Conservation (phyloP, 1,139 yeast species). For the Suhomyces maxii region DNA sequence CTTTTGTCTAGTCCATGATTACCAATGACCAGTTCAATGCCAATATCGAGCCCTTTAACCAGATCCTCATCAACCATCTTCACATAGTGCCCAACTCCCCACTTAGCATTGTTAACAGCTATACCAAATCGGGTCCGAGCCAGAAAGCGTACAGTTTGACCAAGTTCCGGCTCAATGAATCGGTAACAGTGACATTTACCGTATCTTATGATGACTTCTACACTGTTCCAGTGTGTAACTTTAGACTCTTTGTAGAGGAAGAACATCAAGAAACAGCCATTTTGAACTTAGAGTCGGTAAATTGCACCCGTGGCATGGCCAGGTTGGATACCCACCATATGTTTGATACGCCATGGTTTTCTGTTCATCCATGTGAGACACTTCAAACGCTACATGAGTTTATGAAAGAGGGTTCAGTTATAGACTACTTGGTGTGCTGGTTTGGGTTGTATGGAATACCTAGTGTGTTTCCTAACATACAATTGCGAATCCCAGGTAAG, state of each 20-base stretch:
- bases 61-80: conserved; percentile 8
- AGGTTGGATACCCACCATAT: conserved; percentile 26
- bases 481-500: not conserved
- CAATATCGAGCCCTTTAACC: conserved; percentile 15
- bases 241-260: conserved; percentile 15
- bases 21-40: conserved; percentile 19
- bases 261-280: conserved; percentile 2
- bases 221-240: conserved; percentile 33
- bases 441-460: conserved; percentile 31
- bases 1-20: not conserved
- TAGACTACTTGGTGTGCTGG: conserved; percentile 28
- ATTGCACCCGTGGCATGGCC: not conserved
- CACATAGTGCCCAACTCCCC: not conserved
- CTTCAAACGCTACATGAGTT: conserved; percentile 15
- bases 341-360: conserved; percentile 30
- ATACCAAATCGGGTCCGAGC: not conserved
- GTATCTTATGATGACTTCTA: conserved; percentile 33
- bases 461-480: conserved; percentile 15
- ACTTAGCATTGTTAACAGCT: conserved; percentile 1
- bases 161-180: not conserved
- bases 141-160: conserved; percentile 1
- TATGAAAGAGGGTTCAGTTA: conserved; percentile 1
- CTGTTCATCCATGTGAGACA: conserved; percentile 44
- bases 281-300: not conserved
- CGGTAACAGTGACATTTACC: conserved; percentile 21